phyloP scores from a whole-genome alignment of 1,139 yeast genomes.

The Suhomyces bokatorum region DNA sequence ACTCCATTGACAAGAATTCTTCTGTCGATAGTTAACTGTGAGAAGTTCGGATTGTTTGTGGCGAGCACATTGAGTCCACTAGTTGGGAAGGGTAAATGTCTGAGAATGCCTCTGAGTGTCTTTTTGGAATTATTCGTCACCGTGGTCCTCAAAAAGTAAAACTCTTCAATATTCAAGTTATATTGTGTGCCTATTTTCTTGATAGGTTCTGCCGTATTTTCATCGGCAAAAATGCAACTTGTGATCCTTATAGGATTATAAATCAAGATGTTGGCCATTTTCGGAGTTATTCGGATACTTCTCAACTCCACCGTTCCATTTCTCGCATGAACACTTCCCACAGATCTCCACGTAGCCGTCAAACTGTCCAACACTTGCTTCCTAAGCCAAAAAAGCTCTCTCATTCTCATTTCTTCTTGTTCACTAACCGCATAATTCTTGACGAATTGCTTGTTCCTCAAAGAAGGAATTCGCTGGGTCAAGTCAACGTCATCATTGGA shows the following conservation, averaged over 20 bases:
- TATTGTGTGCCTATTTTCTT: constrained; percentile 22
- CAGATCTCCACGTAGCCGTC: constrained; percentile 62
- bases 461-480: constrained; percentile 65
- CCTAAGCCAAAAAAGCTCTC: constrained; percentile 79
- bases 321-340: constrained; percentile 22
- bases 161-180: constrained; percentile 41
- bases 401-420: constrained; percentile 54
- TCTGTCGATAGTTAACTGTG: constrained; percentile 45
- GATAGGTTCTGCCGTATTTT: constrained; percentile 4
- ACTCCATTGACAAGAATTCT: constrained; percentile 63
- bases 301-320: constrained; percentile 66
- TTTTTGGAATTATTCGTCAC: constrained; percentile 46
- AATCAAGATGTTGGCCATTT: constrained; percentile 52
- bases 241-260: constrained; percentile 29
- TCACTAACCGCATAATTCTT: constrained; percentile 59
- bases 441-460: constrained; percentile 71
- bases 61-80: constrained; percentile 16
- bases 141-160: constrained; percentile 49
- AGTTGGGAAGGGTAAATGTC: constrained; percentile 60
- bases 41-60: constrained; percentile 15
- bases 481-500: constrained; percentile 45
- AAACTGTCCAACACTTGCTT: constrained; percentile 59
- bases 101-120: constrained; percentile 55
- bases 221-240: constrained; percentile 15
- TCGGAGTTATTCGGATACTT: constrained; percentile 57